Evolutionary conservation across 768 basidiomycete genomes (phyloP), one percentile per base, ranked within the genome.

Genomic region (Lentinula sp.): DNA sequence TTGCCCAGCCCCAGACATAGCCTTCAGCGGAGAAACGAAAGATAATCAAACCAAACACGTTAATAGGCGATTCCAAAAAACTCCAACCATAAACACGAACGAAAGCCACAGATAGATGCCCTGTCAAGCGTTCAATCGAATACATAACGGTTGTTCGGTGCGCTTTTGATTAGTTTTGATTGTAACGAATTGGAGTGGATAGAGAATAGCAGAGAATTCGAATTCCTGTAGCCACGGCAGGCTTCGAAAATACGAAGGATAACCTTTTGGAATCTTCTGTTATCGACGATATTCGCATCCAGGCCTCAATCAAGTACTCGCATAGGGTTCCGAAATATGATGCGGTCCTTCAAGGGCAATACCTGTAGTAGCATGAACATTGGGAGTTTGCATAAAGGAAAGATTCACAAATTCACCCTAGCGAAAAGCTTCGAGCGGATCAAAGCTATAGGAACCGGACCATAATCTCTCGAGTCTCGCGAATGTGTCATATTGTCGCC

Each of bases 401-500:
- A 55, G 59, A 32, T 55, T 8, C 18, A 61, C 8, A 28, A 16
- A 70, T 81, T 62, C 66, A 92, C 91, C 77, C 82, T 84, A 2
- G 85, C 86, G 58, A 80, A 68, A 28, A 95, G 70, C 65, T 77
- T 86, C 4, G 87, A 88, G 64, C 83, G 78, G n/a, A 96, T 75
- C 8, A 96, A 76, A 4, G 83, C 87, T 65, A 91, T 82, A 0
- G 96, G 86, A 3, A 98, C 87, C 23, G 96, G 96, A 0, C 96
- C 97, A 75, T 97, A 97, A n/a, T 78, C 74, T 60, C 96, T 81
- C 10, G 96, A 98, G 75, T 99, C 96, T 13, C 86, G 85, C 39
- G 94, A 95, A 65, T 78, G 80, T 28, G 83, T 78, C 46, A 88
- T 77, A 68, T 98, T 99, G 75, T 99, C 96, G 23, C 96, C 97